Base-by-base conservation (phyloP, 306 rosid species). In the Crataegus laevigata region DNA sequence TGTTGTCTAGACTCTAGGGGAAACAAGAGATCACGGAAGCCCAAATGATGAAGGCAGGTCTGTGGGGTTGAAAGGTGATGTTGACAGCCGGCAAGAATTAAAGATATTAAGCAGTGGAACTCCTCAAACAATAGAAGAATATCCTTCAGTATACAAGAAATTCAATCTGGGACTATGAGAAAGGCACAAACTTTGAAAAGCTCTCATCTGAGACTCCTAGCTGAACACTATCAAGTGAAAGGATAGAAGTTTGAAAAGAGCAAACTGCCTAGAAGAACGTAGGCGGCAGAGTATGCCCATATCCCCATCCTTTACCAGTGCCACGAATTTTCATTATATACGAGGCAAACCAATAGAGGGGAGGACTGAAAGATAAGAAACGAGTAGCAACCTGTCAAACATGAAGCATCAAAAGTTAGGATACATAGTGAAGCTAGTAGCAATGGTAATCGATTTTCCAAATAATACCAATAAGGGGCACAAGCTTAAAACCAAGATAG, bases 201-300 rank as follows among this genome's bases (percentile, higher is more conserved):
- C 78, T 25, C 67, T 22, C 13, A 17, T 21, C 29, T 22, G 45
- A 19, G 40, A 26, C 12, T 1, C 21, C 29, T n/a, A 25, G 50
- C 22, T 29, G 42, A 66, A 42, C 58, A 32, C 57, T 54, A 74
- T 91, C 84, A 94, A 8, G 97, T 90, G 78, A 94, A 94, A 36
- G 98, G 97, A 82, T 94, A 94, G 83, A 94, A 94, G 79, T 91
- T 94, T 1, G 96, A 84, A 79, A 94, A 94, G 28, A 94, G 89
- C 68, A 94, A 80, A 82, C 97, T 86, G 19, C 98, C 98, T 3
- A 94, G 96, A 78, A 91, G 87, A 74, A 91, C 82, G 77, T 94
- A 94, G 29, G 91, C 88, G 22, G 88, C 81, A 62, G 85, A 91
- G 87, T 91, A 94, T 19, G 83, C 84, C 97, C 96, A 64, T 83